Evolutionary conservation across 1,284 basidiomycete genomes (phyloP), one percentile per base, ranked within the genome.

Genomic region (Agaricales sp.): DNA sequence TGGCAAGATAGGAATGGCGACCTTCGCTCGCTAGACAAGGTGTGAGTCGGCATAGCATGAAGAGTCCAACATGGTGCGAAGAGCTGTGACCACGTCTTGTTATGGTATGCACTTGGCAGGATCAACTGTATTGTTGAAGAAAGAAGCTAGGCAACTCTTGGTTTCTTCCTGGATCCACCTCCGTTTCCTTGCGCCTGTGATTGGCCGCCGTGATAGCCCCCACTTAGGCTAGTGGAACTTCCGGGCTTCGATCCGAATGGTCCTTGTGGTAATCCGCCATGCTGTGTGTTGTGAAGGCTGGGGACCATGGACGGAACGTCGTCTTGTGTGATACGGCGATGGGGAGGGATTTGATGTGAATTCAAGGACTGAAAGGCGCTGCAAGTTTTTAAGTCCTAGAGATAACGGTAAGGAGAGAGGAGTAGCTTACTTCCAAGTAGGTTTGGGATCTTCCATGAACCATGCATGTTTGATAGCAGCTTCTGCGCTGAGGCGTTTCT

Each of bases 381-480:
- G 21, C n/a, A n/a, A n/a, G n/a, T n/a, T n/a, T n/a, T 50, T 52
- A 49, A 26, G 37, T 4, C 44, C 19, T 39, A 14, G 26, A 47
- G 48, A 26, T 43, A 19, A 52, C 47, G 45, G 22, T 25, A 43
- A 14, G 16, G 47, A 47, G 25, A 26, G 19, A 50, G 18, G 19
- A 52, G 6, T 3, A 3, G 69, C 78, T 49, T 56, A 88, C 86
- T 89, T 88, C 57, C 69, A 70, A 6, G 30, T 37, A 37, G 87
- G 87, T 24, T 70, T 68, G 4, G 86, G 86, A 1, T 87, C 86
- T 61, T 88, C 84, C 35, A 76, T 69, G 59, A 90, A 90, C 87
- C 87, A 90, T 57, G 73, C 74, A 63, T 98, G 94, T 13, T 73
- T 70, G 1, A 99, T 67, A 0, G 91, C 86, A 54, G 90, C 80